phyloP scores from a whole-genome alignment of 2,329 filamentous ascomycete species.

The Sclerotiophoma versabilis region DNA sequence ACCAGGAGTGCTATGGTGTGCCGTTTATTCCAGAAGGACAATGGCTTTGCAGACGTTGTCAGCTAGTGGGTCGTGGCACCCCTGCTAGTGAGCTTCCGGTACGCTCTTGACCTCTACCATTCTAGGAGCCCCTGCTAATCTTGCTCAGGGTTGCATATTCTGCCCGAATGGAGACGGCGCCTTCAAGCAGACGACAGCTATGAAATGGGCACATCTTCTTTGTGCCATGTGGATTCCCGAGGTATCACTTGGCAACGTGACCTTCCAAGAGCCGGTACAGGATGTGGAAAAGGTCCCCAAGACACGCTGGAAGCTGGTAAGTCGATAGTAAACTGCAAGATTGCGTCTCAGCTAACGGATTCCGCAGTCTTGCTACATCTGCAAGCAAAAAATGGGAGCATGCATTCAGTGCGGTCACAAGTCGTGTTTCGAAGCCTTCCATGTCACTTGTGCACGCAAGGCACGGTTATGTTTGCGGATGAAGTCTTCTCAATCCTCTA shows the following conservation, averaged over 20 bases:
- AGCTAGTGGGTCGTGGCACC: conserved; percentile 89
- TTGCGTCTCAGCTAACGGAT: conserved; percentile 22
- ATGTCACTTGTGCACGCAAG: conserved; percentile 91
- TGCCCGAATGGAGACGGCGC: conserved; percentile 97
- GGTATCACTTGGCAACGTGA: conserved; percentile 91
- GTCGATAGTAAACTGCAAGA: conserved; percentile 4
- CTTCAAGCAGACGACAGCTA: conserved; percentile 96
- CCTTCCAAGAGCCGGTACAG: conserved; percentile 98
- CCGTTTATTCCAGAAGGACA: conserved; percentile 98
- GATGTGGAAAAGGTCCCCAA: conserved; percentile 98
- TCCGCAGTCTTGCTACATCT: conserved; percentile 82
- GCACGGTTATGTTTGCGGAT: conserved; percentile 91
- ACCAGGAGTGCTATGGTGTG: conserved; percentile 98
- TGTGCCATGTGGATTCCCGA: conserved; percentile 99
- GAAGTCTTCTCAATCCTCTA: conserved; percentile 85
- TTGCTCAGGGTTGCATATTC: conserved; percentile 75
- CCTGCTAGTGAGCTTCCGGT: conserved; percentile 66
- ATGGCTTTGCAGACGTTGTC: conserved; percentile 97
- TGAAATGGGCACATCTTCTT: conserved; percentile 95
- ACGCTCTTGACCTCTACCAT: conserved; percentile 16
- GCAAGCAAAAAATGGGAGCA: conserved; percentile 95
- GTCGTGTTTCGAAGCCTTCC: conserved; percentile 94
- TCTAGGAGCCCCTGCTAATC: conserved; percentile 25
- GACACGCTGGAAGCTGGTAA: conserved; percentile 82
- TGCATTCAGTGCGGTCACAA: conserved; percentile 99